Evolutionary conservation across 169 alveolate species (phyloP).

Genomic region (Pseudocohnilembus persalinus): DNA sequence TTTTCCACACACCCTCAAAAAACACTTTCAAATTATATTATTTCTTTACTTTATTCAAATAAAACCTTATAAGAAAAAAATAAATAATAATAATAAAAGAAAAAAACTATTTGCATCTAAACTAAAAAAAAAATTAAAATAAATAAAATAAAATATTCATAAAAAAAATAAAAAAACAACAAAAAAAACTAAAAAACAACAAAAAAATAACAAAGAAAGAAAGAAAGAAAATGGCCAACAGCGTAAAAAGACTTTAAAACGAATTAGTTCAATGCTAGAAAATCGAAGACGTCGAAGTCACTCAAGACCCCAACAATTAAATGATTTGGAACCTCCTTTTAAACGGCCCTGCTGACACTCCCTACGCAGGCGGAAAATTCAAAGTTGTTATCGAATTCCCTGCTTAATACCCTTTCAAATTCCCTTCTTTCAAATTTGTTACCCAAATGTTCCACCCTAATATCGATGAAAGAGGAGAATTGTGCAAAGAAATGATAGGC

Average conservation of each 20-base stretch:
- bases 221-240: not conserved
- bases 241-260: not conserved
- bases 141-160: not conserved
- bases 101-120: not conserved
- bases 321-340: not conserved
- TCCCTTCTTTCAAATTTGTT: constrained; percentile 94
- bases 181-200: too few relatives aligned
- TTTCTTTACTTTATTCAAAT: too few relatives aligned
- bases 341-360: not conserved
- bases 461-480: constrained; percentile 81
- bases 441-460: constrained; percentile 93
- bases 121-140: not conserved
- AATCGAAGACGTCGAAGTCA: not conserved
- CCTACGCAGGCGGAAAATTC: constrained; percentile 72
- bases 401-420: constrained; percentile 95
- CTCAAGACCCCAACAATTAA: not conserved
- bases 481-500: not conserved
- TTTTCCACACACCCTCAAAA: too few relatives aligned
- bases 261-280: not conserved
- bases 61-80: too few relatives aligned
- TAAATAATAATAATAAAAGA: too few relatives aligned
- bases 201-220: too few relatives aligned
- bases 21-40: too few relatives aligned
- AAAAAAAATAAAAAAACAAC: not conserved
- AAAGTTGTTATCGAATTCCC: constrained; percentile 90